Conservation (phyloP, 2,329 filamentous ascomycete genomes). For the Penicillium sp. region DNA sequence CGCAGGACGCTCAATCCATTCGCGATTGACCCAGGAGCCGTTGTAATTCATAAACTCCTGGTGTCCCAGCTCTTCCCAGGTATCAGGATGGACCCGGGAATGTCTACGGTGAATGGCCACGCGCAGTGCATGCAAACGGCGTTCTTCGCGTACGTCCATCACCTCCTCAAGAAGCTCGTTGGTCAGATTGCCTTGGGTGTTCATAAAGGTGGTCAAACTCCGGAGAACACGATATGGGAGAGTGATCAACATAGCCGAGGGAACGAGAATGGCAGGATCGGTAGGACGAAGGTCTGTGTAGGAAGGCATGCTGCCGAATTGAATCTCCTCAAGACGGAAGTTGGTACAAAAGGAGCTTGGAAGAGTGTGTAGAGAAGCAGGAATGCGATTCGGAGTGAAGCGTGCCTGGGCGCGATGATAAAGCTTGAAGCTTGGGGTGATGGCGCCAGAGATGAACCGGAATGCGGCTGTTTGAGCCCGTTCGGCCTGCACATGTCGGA, state of each 20-base stretch:
- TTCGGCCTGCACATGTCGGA: conserved; percentile 10
- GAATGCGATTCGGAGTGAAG: conserved; percentile 23
- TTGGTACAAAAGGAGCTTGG: conserved; percentile 10
- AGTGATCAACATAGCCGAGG: conserved; percentile 25
- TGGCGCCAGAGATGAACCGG: conserved; percentile 18
- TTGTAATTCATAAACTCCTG: conserved; percentile 14
- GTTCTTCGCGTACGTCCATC: conserved; percentile 25
- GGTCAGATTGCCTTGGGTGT: conserved; percentile 10
- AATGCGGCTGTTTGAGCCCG: conserved; percentile 15
- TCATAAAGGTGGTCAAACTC: conserved; percentile 17
- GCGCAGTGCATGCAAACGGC: conserved; percentile 21
- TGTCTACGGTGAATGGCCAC: not conserved
- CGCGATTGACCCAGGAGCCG: not conserved
- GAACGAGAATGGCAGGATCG: conserved; percentile 10
- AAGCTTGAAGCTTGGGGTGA: conserved; percentile 21
- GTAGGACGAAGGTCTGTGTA: conserved; percentile 10
- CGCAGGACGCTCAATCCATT: not conserved
- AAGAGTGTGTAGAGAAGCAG: conserved; percentile 11
- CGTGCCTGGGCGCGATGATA: conserved; percentile 20
- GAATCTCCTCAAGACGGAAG: conserved; percentile 16
- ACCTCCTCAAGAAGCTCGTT: conserved; percentile 15
- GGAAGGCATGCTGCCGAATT: conserved; percentile 18
- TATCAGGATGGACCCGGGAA: not conserved
- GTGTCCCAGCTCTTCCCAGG: conserved; percentile 16
- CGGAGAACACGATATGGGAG: conserved; percentile 23